Evolutionary conservation across 2,329 filamentous ascomycete species (phyloP).

Genomic region (Emergomyces pasteurianus): DNA sequence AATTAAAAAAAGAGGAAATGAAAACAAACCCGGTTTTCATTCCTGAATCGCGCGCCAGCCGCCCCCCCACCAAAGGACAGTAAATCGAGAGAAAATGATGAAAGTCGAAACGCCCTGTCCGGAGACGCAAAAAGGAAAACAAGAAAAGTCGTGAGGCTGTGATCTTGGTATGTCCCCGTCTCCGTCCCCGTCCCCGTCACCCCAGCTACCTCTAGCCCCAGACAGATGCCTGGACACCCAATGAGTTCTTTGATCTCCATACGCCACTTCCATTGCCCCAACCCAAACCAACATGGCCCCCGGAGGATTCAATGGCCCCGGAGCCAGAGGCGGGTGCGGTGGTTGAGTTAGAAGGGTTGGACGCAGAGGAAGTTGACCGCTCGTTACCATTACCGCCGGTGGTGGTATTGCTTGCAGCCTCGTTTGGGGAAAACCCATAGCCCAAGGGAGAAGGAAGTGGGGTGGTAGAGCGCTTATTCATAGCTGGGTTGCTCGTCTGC

Average conservation of each 20-base stretch:
- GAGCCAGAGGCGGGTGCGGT: conserved; percentile 18
- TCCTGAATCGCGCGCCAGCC: not conserved
- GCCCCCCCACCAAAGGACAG: not conserved
- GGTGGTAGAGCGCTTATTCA: conserved; percentile 76
- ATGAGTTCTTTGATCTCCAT: conserved; percentile 71
- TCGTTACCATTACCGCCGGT: conserved; percentile 33
- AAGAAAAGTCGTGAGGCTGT: not conserved
- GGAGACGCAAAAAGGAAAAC: not conserved
- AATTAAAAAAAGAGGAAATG: too few relatives aligned
- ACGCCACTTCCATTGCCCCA: conserved; percentile 75
- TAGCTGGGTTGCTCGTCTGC: conserved; percentile 41
- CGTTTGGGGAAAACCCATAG: conserved; percentile 53
- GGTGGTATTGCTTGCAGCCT: conserved; percentile 14
- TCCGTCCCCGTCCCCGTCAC: too few relatives aligned
- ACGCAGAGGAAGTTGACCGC: conserved; percentile 44
- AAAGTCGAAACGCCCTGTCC: not conserved
- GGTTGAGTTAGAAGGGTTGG: conserved; percentile 44
- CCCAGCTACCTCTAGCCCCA: conserved; percentile 76
- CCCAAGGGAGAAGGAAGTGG: conserved; percentile 82
- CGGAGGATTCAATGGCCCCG: conserved; percentile 31
- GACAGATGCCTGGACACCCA: conserved; percentile 82
- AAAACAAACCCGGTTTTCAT: not conserved
- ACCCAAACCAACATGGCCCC: conserved; percentile 40
- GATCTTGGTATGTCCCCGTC: not conserved
- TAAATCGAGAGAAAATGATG: not conserved